These are phyloP conservation scores for Leptographium lundbergii DNA, from an alignment of 2,329 filamentous ascomycete species.

Conservation along the genomic window DNA sequence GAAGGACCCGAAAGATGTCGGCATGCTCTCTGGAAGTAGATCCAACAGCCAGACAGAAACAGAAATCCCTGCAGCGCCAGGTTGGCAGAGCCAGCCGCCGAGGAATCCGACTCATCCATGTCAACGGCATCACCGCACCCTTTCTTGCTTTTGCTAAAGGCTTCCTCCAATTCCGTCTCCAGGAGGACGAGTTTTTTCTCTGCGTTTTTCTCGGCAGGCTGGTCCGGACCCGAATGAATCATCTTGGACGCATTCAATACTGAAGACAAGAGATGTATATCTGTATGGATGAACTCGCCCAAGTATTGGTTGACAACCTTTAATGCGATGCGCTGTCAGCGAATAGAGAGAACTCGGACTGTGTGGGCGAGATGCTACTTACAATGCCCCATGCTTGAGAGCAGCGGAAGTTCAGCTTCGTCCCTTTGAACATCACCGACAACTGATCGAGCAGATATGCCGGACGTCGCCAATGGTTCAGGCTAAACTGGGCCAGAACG, in stretches of 20 bases:
- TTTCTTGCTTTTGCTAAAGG: background rate
- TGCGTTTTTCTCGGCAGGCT: background rate
- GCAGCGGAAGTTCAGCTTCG: background rate
- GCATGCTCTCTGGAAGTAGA: constrained; percentile 8
- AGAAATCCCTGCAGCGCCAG: constrained; percentile 5
- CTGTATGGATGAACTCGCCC: constrained; percentile 2
- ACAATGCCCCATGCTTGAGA: background rate
- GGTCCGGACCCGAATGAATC: background rate
- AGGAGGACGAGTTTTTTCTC: background rate
- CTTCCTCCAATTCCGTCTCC: background rate
- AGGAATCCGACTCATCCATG: background rate
- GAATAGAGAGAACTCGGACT: background rate
- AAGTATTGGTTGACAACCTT: background rate
- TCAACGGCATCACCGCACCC: background rate
- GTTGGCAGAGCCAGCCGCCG: background rate
- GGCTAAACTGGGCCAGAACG: constrained; percentile 16
- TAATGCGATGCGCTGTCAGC: background rate
- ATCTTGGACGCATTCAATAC: constrained; percentile 1
- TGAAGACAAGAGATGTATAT: background rate
- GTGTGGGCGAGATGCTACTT: background rate
- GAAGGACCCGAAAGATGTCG: constrained; percentile 6
- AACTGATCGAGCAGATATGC: background rate
- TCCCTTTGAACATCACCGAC: background rate
- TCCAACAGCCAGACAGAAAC: constrained; percentile 5
- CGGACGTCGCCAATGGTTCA: constrained; percentile 15